Evolutionary conservation across 2,329 filamentous ascomycete genomes (phyloP), one percentile per base, ranked within the genome.

Genomic region (Penicillium psychrosexuale): DNA sequence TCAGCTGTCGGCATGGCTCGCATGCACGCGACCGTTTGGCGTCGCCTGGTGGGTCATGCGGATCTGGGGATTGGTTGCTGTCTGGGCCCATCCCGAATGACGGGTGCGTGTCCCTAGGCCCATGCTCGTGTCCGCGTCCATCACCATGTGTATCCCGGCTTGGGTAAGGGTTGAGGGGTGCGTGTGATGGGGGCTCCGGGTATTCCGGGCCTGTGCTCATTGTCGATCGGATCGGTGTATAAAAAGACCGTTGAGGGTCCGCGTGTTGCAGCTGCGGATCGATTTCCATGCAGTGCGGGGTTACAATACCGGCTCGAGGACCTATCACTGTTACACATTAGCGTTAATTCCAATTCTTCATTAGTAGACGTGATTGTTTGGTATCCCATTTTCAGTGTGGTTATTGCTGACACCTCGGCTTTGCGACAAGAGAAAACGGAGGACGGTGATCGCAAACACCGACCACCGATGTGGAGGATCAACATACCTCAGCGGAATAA

Each of bases 1-100:
- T 91, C 48, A 91, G 77, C 24, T 85, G 84, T 43, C 88, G 84
- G 68, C 88, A 91, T 3, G 87, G 84, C 69, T 91, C 88, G 72
- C 88, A 91, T 33, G 88, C 88, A 28, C 88, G 82, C 4, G 84
- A 80, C 53, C 88, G 83, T 71, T 88, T 90, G 33, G 82, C 75
- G 39, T 88, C 85, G 31, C 63, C 58, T 8, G 67, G 61, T 9
- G 61, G 53, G 51, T 72, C 63, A 1, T 62, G 56, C 1, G 51
- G 44, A 17, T 55, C 57, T 30, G 56, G 42, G 44, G 59, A 59
- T 17, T 36, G 46, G 24, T 51, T 50, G 24, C 28, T 28, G 17
- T 51, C 52, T 42, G 45, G 22, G 36, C 38, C 43, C 40, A 58
- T 42, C 5, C 24, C 17, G 17, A 50, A 46, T 22, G 30, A 22